These are phyloP conservation scores for Chiua virens DNA, from an alignment of 768 basidiomycete species.

Conservation along the genomic window DNA sequence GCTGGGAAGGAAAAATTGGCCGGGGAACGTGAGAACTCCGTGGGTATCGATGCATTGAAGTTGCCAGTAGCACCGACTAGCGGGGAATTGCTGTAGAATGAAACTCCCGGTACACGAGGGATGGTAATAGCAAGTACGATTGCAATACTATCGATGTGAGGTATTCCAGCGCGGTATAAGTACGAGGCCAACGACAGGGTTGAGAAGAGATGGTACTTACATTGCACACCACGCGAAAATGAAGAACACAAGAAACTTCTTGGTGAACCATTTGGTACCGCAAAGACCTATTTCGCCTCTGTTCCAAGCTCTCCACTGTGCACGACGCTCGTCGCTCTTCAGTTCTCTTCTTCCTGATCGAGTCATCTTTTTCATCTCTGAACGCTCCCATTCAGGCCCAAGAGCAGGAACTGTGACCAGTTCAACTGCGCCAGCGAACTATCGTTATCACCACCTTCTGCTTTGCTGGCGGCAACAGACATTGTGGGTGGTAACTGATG, in stretches of 20 bases:
- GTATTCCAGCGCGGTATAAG: no score
- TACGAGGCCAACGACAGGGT: neutral
- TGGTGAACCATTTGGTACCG: no score
- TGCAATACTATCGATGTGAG: conserved; percentile 60
- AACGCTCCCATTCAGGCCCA: no score
- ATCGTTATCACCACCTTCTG: conserved; percentile 34
- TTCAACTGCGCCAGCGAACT: conserved; percentile 60
- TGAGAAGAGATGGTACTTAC: conserved; percentile 42
- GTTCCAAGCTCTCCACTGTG: no score
- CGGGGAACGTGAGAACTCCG: no score
- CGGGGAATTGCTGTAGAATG: conserved; percentile 59
- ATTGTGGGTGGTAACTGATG: conserved; percentile 39
- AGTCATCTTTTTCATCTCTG: no score
- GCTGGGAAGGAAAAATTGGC: conserved; percentile 92
- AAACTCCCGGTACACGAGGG: conserved; percentile 77
- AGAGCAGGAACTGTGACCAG: conserved; percentile 90
- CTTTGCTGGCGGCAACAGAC: no score
- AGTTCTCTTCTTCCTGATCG: no score
- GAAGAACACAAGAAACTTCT: conserved; percentile 66
- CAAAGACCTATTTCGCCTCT: no score
- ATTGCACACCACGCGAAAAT: conserved; percentile 58
- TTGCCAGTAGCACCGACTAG: no score
- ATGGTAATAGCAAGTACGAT: conserved; percentile 76
- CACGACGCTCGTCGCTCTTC: no score
- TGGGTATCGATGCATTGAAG: no score